A percentile compares a stretch with the other conserved stretches of the same genome.
Conservation (phyloP, 805 yeast species). For the Dipodascus albidus region DNA sequence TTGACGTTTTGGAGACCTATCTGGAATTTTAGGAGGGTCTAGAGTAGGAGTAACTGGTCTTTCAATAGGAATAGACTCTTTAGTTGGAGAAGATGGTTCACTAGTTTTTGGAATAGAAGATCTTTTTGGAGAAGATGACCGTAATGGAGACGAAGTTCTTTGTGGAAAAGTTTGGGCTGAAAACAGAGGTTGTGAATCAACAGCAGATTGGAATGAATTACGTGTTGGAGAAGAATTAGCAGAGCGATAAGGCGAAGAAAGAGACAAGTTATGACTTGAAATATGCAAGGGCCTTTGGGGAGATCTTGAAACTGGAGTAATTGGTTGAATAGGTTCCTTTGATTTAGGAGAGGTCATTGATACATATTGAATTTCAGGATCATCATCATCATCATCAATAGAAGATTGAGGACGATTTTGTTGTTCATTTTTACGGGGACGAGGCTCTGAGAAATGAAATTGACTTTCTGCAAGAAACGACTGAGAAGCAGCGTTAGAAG, state of each 20-base stretch:
- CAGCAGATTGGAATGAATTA: background rate
- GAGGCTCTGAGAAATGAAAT: too few species aligned
- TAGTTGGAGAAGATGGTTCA: background rate
- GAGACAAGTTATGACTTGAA: background rate
- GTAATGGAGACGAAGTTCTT: background rate
- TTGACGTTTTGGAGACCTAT: conserved; percentile 1
- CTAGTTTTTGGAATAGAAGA: background rate
- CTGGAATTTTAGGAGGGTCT: background rate
- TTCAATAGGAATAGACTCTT: background rate
- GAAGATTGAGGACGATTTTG: background rate
- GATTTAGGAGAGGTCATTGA: background rate
- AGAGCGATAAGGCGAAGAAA: background rate
- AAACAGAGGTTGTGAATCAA: background rate
- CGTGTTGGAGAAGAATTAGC: background rate
- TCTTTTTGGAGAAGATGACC: background rate
- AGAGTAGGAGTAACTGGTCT: background rate
- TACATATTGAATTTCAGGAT: background rate
- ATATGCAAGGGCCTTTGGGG: background rate
- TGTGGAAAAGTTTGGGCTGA: background rate
- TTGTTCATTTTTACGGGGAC: too few species aligned
- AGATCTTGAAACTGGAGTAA: background rate
- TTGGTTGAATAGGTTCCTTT: background rate
- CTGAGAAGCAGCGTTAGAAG: too few species aligned
- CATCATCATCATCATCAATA: background rate
- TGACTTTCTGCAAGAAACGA: too few species aligned